Evolutionary conservation across 2,329 filamentous ascomycete genomes (phyloP), one percentile per base, ranked within the genome.

Genomic region (Pseudogymnoascus sp.): DNA sequence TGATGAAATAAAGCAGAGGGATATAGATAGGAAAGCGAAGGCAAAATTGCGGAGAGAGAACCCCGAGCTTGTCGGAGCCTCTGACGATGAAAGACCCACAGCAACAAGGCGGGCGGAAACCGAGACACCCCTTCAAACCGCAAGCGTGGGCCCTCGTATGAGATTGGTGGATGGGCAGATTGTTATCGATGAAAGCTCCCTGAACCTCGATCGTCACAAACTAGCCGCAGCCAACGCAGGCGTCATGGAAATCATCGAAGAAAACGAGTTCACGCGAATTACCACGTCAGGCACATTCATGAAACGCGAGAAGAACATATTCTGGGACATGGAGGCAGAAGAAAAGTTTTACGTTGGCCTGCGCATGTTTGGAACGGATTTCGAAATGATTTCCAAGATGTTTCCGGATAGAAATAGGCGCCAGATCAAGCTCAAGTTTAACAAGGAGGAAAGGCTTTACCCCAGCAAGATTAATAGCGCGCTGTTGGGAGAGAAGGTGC

Each of bases 391-490:
- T 69, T 82, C 84, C 64, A 84, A 85, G 69, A 86, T 92, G 81
- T 93, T 96, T 70, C 83, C 86, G 1, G 82, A 83, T 66, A 86
- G 88, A 70, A 88, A 83, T 65, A 82, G 91, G 16, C 83, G 87
- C 33, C 85, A 90, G 73, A 82, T 95, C 76, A 93, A 93, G 77
- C 82, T 88, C 67, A 95, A 95, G 73, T 95, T 91, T 76, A 89
- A 87, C 70, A 86, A 87, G 65, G 91, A 95, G 75, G 90, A 95
- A 75, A 81, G 84, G 35, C 78, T 84, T 62, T 81, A 87, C 66
- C 86, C 88, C 0, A 75, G 77, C 2, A 81, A 83, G 66, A 81
- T 96, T 68, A 85, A 85, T 65, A 80, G 80, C 37, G 85, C 85
- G 4, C 78, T 95, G 63, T 82, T 82, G 37, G 84, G 84, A 63